Conservation (phyloP, 805 yeast species). For the Candida argentea region DNA sequence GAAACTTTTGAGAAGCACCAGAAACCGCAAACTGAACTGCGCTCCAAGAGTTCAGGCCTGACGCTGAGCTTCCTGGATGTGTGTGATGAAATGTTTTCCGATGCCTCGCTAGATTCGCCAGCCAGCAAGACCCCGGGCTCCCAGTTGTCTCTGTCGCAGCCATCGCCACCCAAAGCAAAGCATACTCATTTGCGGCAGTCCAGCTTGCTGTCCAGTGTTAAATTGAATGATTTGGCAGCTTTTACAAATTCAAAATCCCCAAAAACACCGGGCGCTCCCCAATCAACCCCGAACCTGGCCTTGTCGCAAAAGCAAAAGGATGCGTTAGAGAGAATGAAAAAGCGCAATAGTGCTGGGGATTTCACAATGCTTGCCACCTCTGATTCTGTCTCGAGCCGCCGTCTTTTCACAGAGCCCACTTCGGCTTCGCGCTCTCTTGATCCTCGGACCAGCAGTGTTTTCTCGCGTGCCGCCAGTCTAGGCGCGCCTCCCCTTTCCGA, state of each 20-base stretch:
- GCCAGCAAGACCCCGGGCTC: too few species aligned
- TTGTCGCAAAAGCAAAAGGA: constrained; percentile 19
- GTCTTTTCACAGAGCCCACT: constrained; percentile 19
- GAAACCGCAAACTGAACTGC: neutral
- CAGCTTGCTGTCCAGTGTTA: constrained; percentile 2
- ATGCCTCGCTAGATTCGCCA: constrained; percentile 5
- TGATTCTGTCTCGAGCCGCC: constrained; percentile 6
- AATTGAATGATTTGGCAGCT: constrained; percentile 8
- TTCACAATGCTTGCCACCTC: constrained; percentile 6
- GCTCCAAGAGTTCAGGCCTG: constrained; percentile 9
- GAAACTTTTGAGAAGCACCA: constrained; percentile 3
- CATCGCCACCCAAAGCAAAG: constrained; percentile 1
- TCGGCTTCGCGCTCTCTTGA: constrained; percentile 19
- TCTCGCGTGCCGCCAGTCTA: constrained; percentile 28
- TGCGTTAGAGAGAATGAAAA: constrained; percentile 16
- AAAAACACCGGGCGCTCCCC: constrained; percentile 8
- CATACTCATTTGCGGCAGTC: neutral
- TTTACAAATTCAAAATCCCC: constrained; percentile 5
- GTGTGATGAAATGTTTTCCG: constrained; percentile 23
- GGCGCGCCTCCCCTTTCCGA: constrained; percentile 18
- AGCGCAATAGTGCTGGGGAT: constrained; percentile 11
- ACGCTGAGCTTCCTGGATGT: constrained; percentile 20
- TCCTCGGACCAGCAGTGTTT: constrained; percentile 20
- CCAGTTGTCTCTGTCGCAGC: neutral
- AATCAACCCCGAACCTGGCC: constrained; percentile 11